Evolutionary conservation across 805 yeast genomes (phyloP).

Genomic region (Kluyveromyces aestuarii): DNA sequence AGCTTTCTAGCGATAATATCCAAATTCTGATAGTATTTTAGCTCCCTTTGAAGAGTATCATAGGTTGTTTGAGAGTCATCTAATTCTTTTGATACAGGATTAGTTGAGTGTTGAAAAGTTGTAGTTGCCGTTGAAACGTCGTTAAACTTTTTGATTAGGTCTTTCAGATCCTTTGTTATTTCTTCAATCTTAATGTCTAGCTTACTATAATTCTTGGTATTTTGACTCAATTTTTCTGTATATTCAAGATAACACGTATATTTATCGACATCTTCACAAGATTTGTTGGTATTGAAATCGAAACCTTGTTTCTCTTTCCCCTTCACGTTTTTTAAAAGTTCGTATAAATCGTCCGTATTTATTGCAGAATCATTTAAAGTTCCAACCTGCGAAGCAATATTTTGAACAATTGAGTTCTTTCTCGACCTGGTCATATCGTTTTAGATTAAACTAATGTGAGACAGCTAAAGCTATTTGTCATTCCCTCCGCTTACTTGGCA

Average conservation of each 20-base stretch:
- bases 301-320: constrained; percentile 8
- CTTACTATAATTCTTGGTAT: constrained; percentile 20
- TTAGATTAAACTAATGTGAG: not conserved
- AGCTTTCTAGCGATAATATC: constrained; percentile 61
- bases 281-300: too few species aligned
- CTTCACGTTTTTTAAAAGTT: constrained; percentile 33
- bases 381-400: constrained; percentile 40
- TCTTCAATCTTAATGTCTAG: constrained; percentile 22
- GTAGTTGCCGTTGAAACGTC: constrained; percentile 24
- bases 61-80: constrained; percentile 42
- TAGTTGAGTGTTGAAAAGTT: constrained; percentile 39
- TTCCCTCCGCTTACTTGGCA: not conserved
- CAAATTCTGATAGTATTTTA: constrained; percentile 58
- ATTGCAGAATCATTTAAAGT: not conserved
- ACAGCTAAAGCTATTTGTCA: not conserved
- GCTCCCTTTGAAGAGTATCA: constrained; percentile 47
- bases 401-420: constrained; percentile 53
- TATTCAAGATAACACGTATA: constrained; percentile 15
- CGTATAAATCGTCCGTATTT: not conserved
- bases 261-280: not conserved
- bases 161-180: constrained; percentile 19
- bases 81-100: constrained; percentile 36
- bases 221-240: constrained; percentile 26
- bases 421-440: constrained; percentile 32
- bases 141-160: constrained; percentile 27